Base-by-base conservation (phyloP, 148 eudicot species). In the Amaranthus palmeri region DNA sequence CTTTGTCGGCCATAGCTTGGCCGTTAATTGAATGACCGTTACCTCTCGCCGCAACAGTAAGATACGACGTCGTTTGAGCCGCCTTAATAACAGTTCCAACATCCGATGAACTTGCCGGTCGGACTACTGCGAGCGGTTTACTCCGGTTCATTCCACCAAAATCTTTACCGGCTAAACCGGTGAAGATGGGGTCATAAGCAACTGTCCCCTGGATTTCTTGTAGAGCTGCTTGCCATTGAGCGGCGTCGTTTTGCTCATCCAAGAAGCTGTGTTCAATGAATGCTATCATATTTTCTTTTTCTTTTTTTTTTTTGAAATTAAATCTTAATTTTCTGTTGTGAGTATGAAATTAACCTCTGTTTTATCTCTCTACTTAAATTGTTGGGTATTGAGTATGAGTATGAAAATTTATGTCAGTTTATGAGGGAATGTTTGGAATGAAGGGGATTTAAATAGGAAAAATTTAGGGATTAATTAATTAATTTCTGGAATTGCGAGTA, bases 1-100 rank as follows among this genome's bases (percentile, higher is more conserved):
- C 97, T 0, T 80, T 71, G 65, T 83, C 79, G 25, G 93, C 78
- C 90, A 84, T 84, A 43, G 96, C 90, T 80, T 92, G 97, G 17
- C 97, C 97, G 88, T 88, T 90, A 72, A 88, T 81, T 7, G 97
- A 92, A 83, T 92, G 97, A 13, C 93, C 96, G 81, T 92, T 90
- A 3, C 97, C 97, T 11, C 96, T 58, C 1, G 97, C 93, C 0
- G 96, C 97, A 7, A 92, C 90, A 17, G 92, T 86, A 53, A 92
- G 79, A 42, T 25, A 43, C 3, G 64, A 69, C 2, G 90, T 78
- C 13, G 69, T 61, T 1, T 78, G 57, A 4, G 89, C 96, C 7
- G 85, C 76, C 17, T 67, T 72, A 0, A 92, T 56, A 0, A 85
- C 79, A 11, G 51, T 43, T 3, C 87, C 80, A 5, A 92, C 67